Percentiles rank a stretch among this genome's conserved stretches.
Evolutionary conservation across 148 eudicot species (phyloP).

Genomic region (Diospyros lotus): DNA sequence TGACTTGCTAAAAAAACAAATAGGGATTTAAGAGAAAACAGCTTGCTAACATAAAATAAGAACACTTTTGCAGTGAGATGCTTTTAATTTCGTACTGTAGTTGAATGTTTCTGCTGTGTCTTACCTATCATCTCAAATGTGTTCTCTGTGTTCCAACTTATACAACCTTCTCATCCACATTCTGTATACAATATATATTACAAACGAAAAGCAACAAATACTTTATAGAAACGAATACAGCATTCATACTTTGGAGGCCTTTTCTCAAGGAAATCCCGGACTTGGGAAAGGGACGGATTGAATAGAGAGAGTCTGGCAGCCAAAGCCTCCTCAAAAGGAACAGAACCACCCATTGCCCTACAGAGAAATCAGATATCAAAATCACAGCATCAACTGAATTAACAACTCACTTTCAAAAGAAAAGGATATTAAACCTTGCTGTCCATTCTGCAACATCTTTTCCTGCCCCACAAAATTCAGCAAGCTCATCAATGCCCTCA

Average conservation of each 20-base stretch:
- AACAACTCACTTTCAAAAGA: conserved; percentile 5
- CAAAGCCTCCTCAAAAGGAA: conserved; percentile 76
- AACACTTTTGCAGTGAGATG: not conserved
- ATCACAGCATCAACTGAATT: not conserved
- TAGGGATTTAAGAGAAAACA: not conserved
- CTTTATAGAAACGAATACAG: not conserved
- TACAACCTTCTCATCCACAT: too few relatives aligned
- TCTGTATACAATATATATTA: too few relatives aligned
- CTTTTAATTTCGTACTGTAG: not conserved
- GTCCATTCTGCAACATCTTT: conserved; percentile 98
- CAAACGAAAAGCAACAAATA: not conserved
- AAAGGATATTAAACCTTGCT: conserved; percentile 49
- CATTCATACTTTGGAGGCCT: conserved; percentile 65
- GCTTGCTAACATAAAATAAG: not conserved
- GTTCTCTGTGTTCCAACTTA: too few relatives aligned
- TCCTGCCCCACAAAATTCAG: conserved; percentile 96
- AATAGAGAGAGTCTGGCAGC: conserved; percentile 68
- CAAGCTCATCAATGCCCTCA: conserved; percentile 97
- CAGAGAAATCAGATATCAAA: not conserved
- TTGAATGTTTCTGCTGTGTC: not conserved
- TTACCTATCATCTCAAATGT: too few relatives aligned
- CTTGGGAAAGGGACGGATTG: conserved; percentile 61
- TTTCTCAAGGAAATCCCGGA: conserved; percentile 67
- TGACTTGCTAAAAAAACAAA: not conserved
- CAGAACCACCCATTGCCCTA: conserved; percentile 95